Evolutionary conservation across 2,329 filamentous ascomycete species (phyloP).

Genomic region (Ramichloridium luteum): DNA sequence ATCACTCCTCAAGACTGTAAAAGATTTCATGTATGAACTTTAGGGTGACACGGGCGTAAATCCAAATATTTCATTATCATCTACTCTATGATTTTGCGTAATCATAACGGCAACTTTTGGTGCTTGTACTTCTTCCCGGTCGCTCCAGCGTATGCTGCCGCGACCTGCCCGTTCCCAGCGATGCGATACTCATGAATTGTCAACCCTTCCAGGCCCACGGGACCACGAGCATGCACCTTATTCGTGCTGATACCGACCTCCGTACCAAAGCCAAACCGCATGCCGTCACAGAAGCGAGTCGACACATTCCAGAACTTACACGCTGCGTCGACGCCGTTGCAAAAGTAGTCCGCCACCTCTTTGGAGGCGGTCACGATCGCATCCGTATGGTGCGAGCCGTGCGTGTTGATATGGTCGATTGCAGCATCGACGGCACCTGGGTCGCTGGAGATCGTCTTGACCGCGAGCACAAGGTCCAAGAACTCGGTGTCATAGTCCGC

Average conservation of each 20-base stretch:
- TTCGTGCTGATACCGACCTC: conserved; percentile 98
- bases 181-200: conserved; percentile 98
- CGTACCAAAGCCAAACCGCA: conserved; percentile 93
- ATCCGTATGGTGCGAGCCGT: conserved; percentile 92
- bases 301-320: conserved; percentile 97
- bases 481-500: conserved; percentile 82
- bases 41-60: no score
- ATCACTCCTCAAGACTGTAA: no score
- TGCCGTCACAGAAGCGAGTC: conserved; percentile 87
- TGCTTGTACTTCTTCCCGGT: conserved; percentile 45
- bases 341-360: conserved; percentile 64
- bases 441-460: conserved; percentile 56
- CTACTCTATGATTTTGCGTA: no score
- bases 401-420: conserved; percentile 77
- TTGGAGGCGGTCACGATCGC: conserved; percentile 64
- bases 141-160: conserved; percentile 54
- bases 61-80: no score
- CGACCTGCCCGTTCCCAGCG: conserved; percentile 70
- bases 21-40: no score
- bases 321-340: conserved; percentile 73
- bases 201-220: conserved; percentile 84
- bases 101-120: conserved; percentile 33
- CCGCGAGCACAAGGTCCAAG: conserved; percentile 67
- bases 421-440: conserved; percentile 50
- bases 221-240: conserved; percentile 90